Conservation (phyloP, 768 basidiomycete genomes). For the Omphalotus guepiniiformis region DNA sequence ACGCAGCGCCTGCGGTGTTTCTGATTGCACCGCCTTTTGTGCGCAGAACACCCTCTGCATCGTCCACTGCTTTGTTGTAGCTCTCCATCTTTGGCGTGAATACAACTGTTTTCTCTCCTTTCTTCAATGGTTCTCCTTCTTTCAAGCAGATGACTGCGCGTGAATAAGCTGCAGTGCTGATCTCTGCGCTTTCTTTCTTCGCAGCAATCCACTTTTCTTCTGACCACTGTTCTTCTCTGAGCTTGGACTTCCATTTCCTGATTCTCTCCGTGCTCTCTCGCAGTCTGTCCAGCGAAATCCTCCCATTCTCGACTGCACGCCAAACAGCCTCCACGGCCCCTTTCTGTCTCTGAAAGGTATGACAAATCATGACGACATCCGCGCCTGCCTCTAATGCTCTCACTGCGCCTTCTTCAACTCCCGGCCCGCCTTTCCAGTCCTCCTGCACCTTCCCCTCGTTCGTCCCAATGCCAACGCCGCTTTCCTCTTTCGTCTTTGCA, state of each 20-base stretch:
- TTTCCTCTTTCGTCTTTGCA: slow-evolving; percentile 31
- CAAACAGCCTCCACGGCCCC: slow-evolving; percentile 51
- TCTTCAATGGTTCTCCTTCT: slow-evolving; percentile 32
- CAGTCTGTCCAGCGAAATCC: slow-evolving; percentile 35
- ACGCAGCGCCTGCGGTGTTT: slow-evolving; percentile 58
- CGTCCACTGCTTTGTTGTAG: slow-evolving; percentile 62
- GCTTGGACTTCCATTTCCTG: slow-evolving; percentile 43
- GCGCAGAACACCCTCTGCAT: slow-evolving; percentile 40
- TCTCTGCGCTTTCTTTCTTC: slow-evolving; percentile 31
- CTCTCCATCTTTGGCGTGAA: slow-evolving; percentile 55
- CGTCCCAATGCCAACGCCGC: neutral
- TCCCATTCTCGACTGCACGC: slow-evolving; percentile 42
- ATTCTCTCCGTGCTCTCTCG: slow-evolving; percentile 43
- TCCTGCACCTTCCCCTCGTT: neutral
- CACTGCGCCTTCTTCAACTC: slow-evolving; percentile 51
- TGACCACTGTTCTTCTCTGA: slow-evolving; percentile 32
- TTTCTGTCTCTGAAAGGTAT: slow-evolving; percentile 49
- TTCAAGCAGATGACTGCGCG: slow-evolving; percentile 45
- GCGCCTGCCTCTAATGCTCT: slow-evolving; percentile 57
- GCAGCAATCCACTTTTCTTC: slow-evolving; percentile 28
- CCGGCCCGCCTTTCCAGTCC: slow-evolving; percentile 32
- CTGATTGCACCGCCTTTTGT: slow-evolving; percentile 38
- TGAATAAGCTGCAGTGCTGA: slow-evolving; percentile 47
- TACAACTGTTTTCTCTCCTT: slow-evolving; percentile 31
- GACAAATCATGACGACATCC: slow-evolving; percentile 75